Conservation (phyloP, 2,329 filamentous ascomycete species). For the Septoria petroselini region DNA sequence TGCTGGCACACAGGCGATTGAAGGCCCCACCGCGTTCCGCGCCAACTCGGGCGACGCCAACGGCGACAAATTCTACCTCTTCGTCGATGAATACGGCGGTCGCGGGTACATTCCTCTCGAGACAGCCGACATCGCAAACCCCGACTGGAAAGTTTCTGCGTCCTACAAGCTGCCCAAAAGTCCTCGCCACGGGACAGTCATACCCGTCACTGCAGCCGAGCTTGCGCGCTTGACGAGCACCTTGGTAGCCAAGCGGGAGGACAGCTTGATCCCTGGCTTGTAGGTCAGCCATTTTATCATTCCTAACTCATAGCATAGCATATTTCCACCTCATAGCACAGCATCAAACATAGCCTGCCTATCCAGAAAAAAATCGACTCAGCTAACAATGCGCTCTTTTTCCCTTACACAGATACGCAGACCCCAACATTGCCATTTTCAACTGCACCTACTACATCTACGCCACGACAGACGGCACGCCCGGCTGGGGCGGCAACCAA, state of each 20-base stretch:
- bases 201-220: slow-evolving; percentile 51
- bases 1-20: slow-evolving; percentile 50
- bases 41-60: slow-evolving; percentile 50
- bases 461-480: slow-evolving; percentile 47
- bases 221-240: slow-evolving; percentile 28
- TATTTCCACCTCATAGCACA: slow-evolving; percentile 14
- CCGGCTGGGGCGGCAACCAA: slow-evolving; percentile 47
- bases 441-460: slow-evolving; percentile 50
- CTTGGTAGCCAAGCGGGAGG: slow-evolving; percentile 15
- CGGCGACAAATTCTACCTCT: slow-evolving; percentile 55
- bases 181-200: slow-evolving; percentile 55
- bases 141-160: slow-evolving; percentile 48
- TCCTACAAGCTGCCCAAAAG: slow-evolving; percentile 49
- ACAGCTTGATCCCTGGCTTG: slow-evolving; percentile 23
- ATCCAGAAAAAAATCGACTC: too few relatives aligned
- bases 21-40: slow-evolving; percentile 54
- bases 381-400: too few relatives aligned
- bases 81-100: slow-evolving; percentile 54
- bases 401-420: slow-evolving; percentile 32
- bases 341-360: too few relatives aligned
- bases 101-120: slow-evolving; percentile 55
- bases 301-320: neutral
- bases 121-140: slow-evolving; percentile 50
- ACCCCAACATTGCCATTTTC: slow-evolving; percentile 50
- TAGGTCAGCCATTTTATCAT: slow-evolving; percentile 17